These are phyloP conservation scores for Tephrocybe rancida DNA, from an alignment of 768 basidiomycete genomes.

Conservation along the genomic window DNA sequence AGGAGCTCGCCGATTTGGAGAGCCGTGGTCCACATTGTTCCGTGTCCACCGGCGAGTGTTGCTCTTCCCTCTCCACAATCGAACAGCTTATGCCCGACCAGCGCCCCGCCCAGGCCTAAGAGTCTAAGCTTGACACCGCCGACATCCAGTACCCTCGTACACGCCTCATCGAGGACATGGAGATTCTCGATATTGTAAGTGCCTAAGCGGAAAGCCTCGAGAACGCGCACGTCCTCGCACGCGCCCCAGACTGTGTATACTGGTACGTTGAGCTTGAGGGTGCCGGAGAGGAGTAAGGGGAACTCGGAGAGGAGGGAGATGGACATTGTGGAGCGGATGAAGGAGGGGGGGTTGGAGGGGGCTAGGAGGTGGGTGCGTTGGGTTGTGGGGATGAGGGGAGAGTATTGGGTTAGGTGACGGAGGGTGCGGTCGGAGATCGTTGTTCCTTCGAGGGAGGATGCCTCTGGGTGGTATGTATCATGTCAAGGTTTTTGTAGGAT, in stretches of 20 bases:
- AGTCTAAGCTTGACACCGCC: slow-evolving; percentile 93
- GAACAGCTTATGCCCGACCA: slow-evolving; percentile 94
- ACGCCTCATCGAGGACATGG: slow-evolving; percentile 91
- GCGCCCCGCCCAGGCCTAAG: slow-evolving; percentile 94
- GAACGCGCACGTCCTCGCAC: slow-evolving; percentile 90
- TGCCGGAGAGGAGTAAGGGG: slow-evolving; percentile 85
- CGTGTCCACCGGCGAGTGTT: slow-evolving; percentile 97
- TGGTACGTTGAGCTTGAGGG: slow-evolving; percentile 91
- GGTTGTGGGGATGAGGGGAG: slow-evolving; percentile 84
- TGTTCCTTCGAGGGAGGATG: slow-evolving; percentile 69
- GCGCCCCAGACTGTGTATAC: slow-evolving; percentile 98
- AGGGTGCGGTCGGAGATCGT: slow-evolving; percentile 92
- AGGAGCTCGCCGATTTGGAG: slow-evolving; percentile 98
- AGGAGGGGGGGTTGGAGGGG: slow-evolving; percentile 65
- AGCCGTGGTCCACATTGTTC: slow-evolving; percentile 98
- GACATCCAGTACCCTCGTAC: slow-evolving; percentile 88
- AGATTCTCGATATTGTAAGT: slow-evolving; percentile 88
- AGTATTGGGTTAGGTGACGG: slow-evolving; percentile 95
- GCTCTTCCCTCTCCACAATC: slow-evolving; percentile 92
- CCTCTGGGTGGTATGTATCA: slow-evolving; percentile 46
- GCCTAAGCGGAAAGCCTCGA: slow-evolving; percentile 90
- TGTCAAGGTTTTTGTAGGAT: neutral
- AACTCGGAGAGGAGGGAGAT: slow-evolving; percentile 91
- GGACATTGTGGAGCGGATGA: slow-evolving; percentile 73
- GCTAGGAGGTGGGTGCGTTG: slow-evolving; percentile 80